Evolutionary conservation across 2,329 filamentous ascomycete species (phyloP).

Genomic region (Fusarium lateritium): DNA sequence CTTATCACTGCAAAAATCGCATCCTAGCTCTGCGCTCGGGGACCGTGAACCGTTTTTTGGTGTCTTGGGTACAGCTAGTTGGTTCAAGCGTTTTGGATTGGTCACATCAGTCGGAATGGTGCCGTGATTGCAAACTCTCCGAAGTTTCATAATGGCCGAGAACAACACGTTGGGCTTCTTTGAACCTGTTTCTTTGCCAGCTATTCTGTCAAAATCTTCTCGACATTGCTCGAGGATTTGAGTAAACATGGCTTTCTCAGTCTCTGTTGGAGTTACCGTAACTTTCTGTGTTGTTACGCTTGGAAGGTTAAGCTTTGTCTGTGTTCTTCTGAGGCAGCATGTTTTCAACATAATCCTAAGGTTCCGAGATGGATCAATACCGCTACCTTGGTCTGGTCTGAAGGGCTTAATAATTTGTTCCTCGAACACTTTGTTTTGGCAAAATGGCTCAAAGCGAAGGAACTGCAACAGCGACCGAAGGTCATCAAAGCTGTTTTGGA

Average conservation of each 20-base stretch:
- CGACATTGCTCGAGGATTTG: background rate
- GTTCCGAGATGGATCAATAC: accelerated
- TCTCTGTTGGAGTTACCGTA: accelerated
- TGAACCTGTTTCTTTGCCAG: background rate
- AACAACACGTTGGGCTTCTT: conserved; percentile 1
- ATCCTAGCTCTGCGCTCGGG: background rate
- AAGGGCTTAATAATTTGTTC: conserved; percentile 1
- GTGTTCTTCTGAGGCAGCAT: background rate
- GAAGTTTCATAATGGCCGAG: conserved; percentile 10
- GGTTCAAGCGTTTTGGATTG: accelerated
- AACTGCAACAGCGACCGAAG: background rate
- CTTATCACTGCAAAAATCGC: background rate
- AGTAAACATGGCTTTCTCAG: accelerated
- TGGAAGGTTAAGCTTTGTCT: accelerated
- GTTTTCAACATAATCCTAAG: background rate
- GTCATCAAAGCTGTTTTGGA: conserved; percentile 6
- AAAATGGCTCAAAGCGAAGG: background rate
- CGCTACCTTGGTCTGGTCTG: accelerated
- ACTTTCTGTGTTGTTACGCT: accelerated
- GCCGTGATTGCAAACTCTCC: conserved; percentile 19
- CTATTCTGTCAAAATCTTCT: conserved; percentile 6
- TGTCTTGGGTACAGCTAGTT: accelerated
- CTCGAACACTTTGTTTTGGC: accelerated
- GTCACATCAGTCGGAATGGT: accelerated
- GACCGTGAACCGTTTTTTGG: accelerated